A percentile compares a stretch with the other conserved stretches of the same genome.
phyloP scores from a whole-genome alignment of 2,329 filamentous ascomycete genomes.

The Colletotrichum lini region DNA sequence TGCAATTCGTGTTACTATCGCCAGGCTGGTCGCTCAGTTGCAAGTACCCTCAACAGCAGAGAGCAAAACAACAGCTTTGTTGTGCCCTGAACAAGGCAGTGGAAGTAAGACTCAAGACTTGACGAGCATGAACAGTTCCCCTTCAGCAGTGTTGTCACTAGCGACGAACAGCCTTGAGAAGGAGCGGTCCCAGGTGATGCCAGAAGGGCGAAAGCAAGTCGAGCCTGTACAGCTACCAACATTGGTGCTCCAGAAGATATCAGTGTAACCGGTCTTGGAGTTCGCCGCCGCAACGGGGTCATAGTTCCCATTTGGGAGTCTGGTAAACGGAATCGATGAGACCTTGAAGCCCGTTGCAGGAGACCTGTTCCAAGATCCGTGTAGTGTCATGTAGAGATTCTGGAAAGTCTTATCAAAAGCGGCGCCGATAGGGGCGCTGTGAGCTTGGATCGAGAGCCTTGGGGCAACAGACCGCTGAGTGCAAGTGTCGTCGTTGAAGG shows the following conservation, averaged over 20 bases:
- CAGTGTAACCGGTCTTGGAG: constrained; percentile 48
- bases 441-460: constrained; percentile 68
- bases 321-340: constrained; percentile 53
- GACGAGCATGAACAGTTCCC: constrained; percentile 45
- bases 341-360: constrained; percentile 57
- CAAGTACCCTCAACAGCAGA: too few species aligned
- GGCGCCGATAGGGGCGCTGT: constrained; percentile 74
- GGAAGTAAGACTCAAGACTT: constrained; percentile 2
- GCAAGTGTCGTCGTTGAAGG: constrained; percentile 55
- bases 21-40: too few species aligned
- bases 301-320: constrained; percentile 45
- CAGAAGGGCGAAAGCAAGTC: constrained; percentile 47
- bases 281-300: constrained; percentile 51
- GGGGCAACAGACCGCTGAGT: constrained; percentile 53
- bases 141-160: constrained; percentile 45
- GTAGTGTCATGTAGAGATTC: constrained; percentile 72
- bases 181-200: constrained; percentile 44
- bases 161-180: constrained; percentile 46
- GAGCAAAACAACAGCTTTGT: too few species aligned
- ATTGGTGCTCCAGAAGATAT: constrained; percentile 52
- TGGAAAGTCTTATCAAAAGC: constrained; percentile 67
- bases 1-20: background rate
- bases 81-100: background rate
- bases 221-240: constrained; percentile 48
- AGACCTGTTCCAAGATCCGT: constrained; percentile 69